Evolutionary conservation across 2,329 filamentous ascomycete genomes (phyloP).

Genomic region (Pestalotiopsis sp.): DNA sequence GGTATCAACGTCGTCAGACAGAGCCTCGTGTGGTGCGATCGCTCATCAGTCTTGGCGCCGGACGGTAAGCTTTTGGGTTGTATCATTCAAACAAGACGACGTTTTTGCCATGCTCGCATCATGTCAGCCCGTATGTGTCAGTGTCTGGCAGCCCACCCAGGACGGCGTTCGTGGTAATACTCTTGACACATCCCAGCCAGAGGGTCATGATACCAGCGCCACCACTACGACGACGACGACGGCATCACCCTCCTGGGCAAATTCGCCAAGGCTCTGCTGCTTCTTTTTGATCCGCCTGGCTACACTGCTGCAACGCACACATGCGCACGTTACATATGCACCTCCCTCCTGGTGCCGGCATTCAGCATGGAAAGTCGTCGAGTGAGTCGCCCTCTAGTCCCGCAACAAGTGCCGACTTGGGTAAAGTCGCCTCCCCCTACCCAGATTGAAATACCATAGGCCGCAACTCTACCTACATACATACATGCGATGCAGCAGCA

Average conservation of each 20-base stretch:
- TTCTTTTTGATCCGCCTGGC: not conserved
- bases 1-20: not conserved
- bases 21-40: not conserved
- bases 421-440: not conserved
- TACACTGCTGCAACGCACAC: not conserved
- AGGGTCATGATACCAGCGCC: not conserved
- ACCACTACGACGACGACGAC: not conserved
- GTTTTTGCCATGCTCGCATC: not conserved
- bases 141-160: not conserved
- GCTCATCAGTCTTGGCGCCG: not conserved
- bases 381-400: not conserved
- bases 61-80: not conserved
- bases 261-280: not conserved
- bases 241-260: not conserved
- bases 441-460: not conserved
- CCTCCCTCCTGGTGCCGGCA: not conserved
- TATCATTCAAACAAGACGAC: not conserved
- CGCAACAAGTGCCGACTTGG: slow-evolving; percentile 6
- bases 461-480: slow-evolving; percentile 5
- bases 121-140: not conserved
- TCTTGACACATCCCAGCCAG: not conserved
- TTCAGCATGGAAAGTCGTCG: not conserved
- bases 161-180: not conserved
- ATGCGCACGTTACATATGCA: not conserved
- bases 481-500: not conserved